Conservation (phyloP, 1,284 basidiomycete genomes). For the Schizophyllum amplum region DNA sequence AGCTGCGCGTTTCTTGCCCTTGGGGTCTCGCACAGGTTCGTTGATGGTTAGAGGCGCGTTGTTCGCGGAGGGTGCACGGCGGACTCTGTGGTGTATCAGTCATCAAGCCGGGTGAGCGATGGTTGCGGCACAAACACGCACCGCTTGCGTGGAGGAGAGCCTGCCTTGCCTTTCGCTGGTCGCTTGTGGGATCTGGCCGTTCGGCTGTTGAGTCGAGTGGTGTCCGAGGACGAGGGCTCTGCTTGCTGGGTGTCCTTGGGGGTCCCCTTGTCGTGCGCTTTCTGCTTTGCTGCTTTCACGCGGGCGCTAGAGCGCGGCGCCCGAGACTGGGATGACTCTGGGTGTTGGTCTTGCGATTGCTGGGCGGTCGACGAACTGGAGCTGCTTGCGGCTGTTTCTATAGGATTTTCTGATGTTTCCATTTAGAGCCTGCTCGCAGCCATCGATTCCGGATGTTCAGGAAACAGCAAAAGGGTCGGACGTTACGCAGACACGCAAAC, state of each 20-base stretch:
- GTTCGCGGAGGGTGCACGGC: conserved; percentile 14
- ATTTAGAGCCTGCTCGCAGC: conserved; percentile 78
- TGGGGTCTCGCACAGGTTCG: conserved; percentile 63
- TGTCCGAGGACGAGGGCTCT: conserved; percentile 3
- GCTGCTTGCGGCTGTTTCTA: conserved; percentile 56
- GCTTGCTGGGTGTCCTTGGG: conserved; percentile 16
- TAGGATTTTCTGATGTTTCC: conserved; percentile 66
- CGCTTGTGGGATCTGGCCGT: conserved; percentile 15
- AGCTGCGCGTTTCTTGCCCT: conserved; percentile 80
- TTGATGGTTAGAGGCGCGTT: conserved; percentile 64
- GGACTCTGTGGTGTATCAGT: conserved; percentile 17
- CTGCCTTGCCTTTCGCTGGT: conserved; percentile 33
- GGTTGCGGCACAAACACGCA: conserved; percentile 27
- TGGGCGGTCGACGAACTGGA: conserved; percentile 36
- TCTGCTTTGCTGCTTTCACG: conserved; percentile 68
- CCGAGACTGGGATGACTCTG: conserved; percentile 24
- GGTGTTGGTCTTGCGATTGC: conserved; percentile 25
- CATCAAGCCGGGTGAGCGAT: conserved; percentile 11
- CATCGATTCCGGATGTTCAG: conserved; percentile 49
- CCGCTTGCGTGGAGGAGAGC: conserved; percentile 42
- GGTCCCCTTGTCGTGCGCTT: conserved; percentile 40
- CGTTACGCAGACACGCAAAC: background rate
- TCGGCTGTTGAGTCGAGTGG: conserved; percentile 1
- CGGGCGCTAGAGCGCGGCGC: conserved; percentile 63
- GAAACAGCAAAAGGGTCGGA: background rate